Evolutionary conservation across 768 basidiomycete genomes (phyloP).

Genomic region (Mrakia gelida): DNA sequence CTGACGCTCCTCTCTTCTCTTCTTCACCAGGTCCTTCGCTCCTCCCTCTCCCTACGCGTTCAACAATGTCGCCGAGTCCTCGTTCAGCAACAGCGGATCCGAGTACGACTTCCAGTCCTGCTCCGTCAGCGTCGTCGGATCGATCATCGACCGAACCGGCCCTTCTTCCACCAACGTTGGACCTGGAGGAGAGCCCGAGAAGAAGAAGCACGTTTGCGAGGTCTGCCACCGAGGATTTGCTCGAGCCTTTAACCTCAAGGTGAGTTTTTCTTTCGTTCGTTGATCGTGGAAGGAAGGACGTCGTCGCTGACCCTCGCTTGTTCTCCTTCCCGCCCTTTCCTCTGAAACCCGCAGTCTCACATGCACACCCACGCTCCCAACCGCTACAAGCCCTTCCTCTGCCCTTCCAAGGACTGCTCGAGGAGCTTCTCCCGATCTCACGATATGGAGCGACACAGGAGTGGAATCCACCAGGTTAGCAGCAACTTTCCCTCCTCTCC

Average conservation of each 20-base stretch:
- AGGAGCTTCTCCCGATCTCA: constrained; percentile 93
- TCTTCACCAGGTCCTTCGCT: background rate
- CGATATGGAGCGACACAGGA: constrained; percentile 82
- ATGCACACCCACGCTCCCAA: constrained; percentile 92
- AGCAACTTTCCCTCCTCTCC: background rate
- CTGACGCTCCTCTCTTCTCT: background rate
- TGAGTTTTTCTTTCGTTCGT: constrained; percentile 8
- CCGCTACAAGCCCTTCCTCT: constrained; percentile 80
- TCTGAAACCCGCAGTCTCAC: constrained; percentile 51
- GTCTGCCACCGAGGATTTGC: constrained; percentile 61
- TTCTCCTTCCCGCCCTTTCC: background rate
- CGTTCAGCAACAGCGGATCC: background rate
- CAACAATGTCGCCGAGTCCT: constrained; percentile 1
- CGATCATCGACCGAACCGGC: no score
- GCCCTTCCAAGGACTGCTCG: constrained; percentile 76
- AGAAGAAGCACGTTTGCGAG: constrained; percentile 30
- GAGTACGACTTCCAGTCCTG: constrained; percentile 3
- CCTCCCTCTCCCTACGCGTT: constrained; percentile 15
- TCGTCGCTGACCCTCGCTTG: background rate
- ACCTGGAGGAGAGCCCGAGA: background rate
- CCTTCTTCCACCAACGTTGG: background rate
- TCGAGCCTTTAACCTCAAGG: constrained; percentile 89
- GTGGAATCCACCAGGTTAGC: constrained; percentile 74
- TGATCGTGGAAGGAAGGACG: constrained; percentile 18
- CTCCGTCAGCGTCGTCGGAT: background rate